Base-by-base conservation (phyloP, 2,329 filamentous ascomycete genomes). In the Eutypa lata region DNA sequence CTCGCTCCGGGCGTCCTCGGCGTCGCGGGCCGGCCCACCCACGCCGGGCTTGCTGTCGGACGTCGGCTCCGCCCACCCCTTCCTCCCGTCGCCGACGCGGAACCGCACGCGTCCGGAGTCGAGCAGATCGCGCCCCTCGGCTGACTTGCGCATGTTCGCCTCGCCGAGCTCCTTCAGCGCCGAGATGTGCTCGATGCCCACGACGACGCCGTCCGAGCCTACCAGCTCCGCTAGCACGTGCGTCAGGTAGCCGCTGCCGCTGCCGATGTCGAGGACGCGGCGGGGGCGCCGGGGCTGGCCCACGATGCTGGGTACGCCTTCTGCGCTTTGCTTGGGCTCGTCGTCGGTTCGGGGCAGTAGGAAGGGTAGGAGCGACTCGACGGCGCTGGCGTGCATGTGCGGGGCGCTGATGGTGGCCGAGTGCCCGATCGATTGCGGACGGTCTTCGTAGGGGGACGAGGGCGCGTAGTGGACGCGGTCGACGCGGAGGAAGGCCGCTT, bases 401-500 rank as follows among this genome's bases (percentile, higher is more conserved):
- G 81, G 81, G 1, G 81, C 81, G 1, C 76, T 80, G 57, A 84
- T 84, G 64, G 81, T 84, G 43, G 78, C 81, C 7, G 58, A 59
- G 67, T 82, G 71, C 55, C 81, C 80, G 69, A 84, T 82, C 54
- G 72, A 61, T 58, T 84, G 80, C 0, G 80, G 81, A 0, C 72
- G 74, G 70, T 84, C 81, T 52, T 77, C 68, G 67, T 97, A 97
- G 2, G 94, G 84, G 10, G 69, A 69, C 0, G 71, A 65, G 3
- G 90, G 89, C 14, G 89, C 82, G 73, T 93, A 97, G 72, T 97
- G 83, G 0, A 83, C 91, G 56, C 94, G 84, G 71, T 99, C 93
- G 66, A 97, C 91, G 58, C 81, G 81, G 45, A 89, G 73, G 78
- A 97, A 96, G 51, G 93, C 92, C n/a, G 83, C 77, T 64, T 87